Conservation (phyloP, 73 alveolate species). For the Symbiodinium pilosum region DNA sequence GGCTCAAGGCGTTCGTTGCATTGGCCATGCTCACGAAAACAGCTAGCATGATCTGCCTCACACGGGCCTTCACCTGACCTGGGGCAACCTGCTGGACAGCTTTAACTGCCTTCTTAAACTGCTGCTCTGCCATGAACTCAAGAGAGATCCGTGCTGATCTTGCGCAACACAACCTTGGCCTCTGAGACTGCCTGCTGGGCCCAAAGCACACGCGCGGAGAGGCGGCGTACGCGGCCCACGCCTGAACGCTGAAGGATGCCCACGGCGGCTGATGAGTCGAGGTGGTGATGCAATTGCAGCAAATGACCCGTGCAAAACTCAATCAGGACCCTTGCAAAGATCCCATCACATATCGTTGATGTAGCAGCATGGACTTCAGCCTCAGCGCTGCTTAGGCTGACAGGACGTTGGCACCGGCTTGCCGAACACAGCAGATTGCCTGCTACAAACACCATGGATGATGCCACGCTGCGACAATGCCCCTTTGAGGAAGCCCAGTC, state of each 20-base stretch:
- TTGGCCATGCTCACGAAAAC: too few relatives aligned
- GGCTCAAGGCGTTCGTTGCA: too few relatives aligned
- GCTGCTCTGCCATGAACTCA: too few relatives aligned
- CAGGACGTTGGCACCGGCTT: neutral
- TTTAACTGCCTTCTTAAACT: too few relatives aligned
- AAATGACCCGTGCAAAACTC: neutral
- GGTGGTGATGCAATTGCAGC: neutral
- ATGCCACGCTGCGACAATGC: neutral
- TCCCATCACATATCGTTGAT: neutral
- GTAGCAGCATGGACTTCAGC: neutral
- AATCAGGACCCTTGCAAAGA: neutral
- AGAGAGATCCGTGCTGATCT: neutral
- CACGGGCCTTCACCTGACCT: too few relatives aligned
- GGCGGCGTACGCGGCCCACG: constrained; percentile 2
- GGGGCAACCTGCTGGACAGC: too few relatives aligned
- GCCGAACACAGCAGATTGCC: neutral
- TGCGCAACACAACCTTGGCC: neutral
- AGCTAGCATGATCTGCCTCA: too few relatives aligned
- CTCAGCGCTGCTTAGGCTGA: neutral
- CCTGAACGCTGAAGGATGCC: neutral
- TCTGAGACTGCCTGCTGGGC: neutral
- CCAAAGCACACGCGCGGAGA: neutral
- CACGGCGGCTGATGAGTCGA: neutral
- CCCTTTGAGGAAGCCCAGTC: constrained; percentile 13
- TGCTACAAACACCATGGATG: neutral